Evolutionary conservation across 805 yeast species (phyloP), one percentile per base, ranked within the genome.

Genomic region (Monosporozyma unispora): DNA sequence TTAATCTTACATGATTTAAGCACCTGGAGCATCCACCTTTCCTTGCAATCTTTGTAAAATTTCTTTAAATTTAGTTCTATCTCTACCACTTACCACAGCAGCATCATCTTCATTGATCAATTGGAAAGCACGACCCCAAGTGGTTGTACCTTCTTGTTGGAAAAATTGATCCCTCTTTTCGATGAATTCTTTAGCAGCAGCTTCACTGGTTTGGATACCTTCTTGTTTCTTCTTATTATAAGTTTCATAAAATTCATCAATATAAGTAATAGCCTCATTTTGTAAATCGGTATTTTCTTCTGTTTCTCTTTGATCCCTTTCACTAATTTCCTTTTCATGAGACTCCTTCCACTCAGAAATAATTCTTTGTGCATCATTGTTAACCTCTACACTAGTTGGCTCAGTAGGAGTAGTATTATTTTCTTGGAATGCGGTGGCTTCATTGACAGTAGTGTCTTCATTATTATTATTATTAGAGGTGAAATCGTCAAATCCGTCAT

Each of bases 241-340:
- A 62, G 82, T 83, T 59, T 87, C 96, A 68, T 91, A 91, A 67
- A 91, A 91, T 55, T 86, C 96, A 65, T 91, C 96, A 61, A 89
- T 80, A 48, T 88, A 82, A 64, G 81, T 80, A 61, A 80, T 79
- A 9, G 98, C 98, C 54, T 83, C 82, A 47, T 79, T 77, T 49
- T 84, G 77, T 51, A 88, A 75, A 52, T 81, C 87, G 28, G 72
- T 72, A 61, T 84, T 78, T 64, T 79, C 84, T 57, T 78, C 71
- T 19, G 70, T 71, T 57, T 84, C 82, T 54, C 79, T 79, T 57
- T 77, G 82, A 61, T 91, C 98, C 62, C 95, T 79, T 61, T 86
- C 80, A 48, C 77, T 72, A 53, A 91, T 82, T 65, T 89, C 96
- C 51, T 84, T 73, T 45, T 80, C 84, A 60, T 88, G 79, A 59